Evolutionary conservation across 768 basidiomycete genomes (phyloP).

Genomic region (Tricholoma flavovirens): DNA sequence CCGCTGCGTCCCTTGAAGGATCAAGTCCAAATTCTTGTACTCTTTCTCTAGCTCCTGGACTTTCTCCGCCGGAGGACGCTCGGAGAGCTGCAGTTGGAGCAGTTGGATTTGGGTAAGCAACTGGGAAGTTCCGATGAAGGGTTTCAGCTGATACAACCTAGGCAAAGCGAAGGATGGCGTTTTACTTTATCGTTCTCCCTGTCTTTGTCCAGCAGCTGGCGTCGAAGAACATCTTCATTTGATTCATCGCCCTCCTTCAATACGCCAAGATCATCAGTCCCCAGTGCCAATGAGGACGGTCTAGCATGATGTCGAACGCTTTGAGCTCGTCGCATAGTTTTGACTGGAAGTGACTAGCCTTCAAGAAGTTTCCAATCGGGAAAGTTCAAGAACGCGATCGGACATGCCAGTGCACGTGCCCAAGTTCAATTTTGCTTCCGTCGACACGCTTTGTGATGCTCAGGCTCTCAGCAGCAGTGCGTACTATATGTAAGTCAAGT

Average conservation of each 20-base stretch:
- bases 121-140: slow-evolving; percentile 26
- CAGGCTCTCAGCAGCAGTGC: too few species aligned
- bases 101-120: slow-evolving; percentile 55
- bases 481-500: too few species aligned
- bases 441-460: too few species aligned
- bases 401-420: too few species aligned
- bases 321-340: slow-evolving; percentile 56
- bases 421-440: too few species aligned
- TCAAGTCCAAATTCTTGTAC: slow-evolving; percentile 66
- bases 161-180: neutral
- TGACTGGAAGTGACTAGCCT: too few species aligned
- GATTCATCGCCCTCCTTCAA: slow-evolving; percentile 57
- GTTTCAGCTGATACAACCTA: neutral
- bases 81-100: slow-evolving; percentile 59
- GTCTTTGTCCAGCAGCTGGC: slow-evolving; percentile 61
- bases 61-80: slow-evolving; percentile 62
- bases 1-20: slow-evolving; percentile 74
- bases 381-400: too few species aligned
- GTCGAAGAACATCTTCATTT: slow-evolving; percentile 54
- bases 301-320: slow-evolving; percentile 52
- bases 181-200: slow-evolving; percentile 64
- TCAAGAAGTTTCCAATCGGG: too few species aligned
- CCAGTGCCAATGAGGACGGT: slow-evolving; percentile 40
- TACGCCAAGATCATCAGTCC: slow-evolving; percentile 52
- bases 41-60: slow-evolving; percentile 67